Evolutionary conservation across 139 green algal species (phyloP), one percentile per base, ranked within the genome.

Genomic region (Chlorella vulgaris): DNA sequence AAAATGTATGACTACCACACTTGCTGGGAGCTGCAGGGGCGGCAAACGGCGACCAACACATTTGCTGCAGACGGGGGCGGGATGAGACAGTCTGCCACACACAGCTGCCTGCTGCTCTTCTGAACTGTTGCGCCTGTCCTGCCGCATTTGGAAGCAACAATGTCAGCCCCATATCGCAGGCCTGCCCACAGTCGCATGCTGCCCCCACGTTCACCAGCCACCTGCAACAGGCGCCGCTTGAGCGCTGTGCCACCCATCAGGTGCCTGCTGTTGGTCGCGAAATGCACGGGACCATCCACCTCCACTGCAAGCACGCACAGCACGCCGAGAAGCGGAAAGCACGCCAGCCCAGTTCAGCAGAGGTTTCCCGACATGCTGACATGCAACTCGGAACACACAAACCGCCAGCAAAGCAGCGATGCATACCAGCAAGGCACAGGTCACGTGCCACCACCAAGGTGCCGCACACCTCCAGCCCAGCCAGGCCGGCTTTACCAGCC

Each of bases 271-370:
- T 87, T 87, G 28, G 13, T 22, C 21, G 74, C 79, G 74, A 85
- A 89, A 36, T 89, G 85, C 19, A 50, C 38, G 21, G 85, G 85
- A 21, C 85, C 85, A 40, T 89, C 85, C 6, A 38, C 74, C 55
- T 82, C 81, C 26, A 85, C 53, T 76, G 75, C 60, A 33, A 13
- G 4, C 28, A 65, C 40, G 10, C 24, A 22, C n/a, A 55, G 35
- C 67, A 39, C 10, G 61, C 10, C 26, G 33, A 35, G 35, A 7
- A 22, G 33, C 33, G 7, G 13, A 53, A 29, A 26, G 8, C 3
- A 35, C 38, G 28, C 10, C 61, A 69, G 61, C 22, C 61, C n/a
- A 33, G 13, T 40, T 15, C 61, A 36, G 18, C n/a, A n/a, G n/a
- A n/a, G n/a, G n/a, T n/a, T n/a, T n/a, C n/a, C n/a, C n/a, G n/a